Evolutionary conservation across 2,329 filamentous ascomycete species (phyloP).

Genomic region (Knoxdaviesia capensis): DNA sequence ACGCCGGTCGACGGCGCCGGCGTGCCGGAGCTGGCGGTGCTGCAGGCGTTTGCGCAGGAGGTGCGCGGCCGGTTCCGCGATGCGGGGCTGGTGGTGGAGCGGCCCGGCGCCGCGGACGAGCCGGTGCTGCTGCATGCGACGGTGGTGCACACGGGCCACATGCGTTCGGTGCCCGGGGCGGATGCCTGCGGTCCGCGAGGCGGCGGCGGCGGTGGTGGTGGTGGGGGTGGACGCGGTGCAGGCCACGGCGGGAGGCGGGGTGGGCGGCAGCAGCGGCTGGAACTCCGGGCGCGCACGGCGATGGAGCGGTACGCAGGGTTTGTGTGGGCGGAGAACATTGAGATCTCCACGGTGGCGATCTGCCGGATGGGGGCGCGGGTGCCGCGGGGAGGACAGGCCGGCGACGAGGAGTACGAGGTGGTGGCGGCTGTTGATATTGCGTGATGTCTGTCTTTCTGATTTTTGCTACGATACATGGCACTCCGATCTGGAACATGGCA

Average conservation of each 20-base stretch:
- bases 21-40: conserved; percentile 7
- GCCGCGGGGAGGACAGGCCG: conserved; percentile 29
- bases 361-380: conserved; percentile 77
- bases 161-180: conserved; percentile 14
- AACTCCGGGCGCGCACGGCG: conserved; percentile 33
- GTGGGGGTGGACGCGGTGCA: conserved; percentile 5
- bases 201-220: conserved; percentile 10
- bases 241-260: conserved; percentile 8
- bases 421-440: conserved; percentile 22
- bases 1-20: conserved; percentile 32
- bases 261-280: conserved; percentile 18
- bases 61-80: conserved; percentile 33
- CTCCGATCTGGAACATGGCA: no score
- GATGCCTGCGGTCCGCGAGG: no score
- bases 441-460: neutral
- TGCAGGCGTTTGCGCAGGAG: conserved; percentile 36
- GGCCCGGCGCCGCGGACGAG: conserved; percentile 25
- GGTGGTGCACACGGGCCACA: conserved; percentile 69
- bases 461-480: neutral
- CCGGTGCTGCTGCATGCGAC: conserved; percentile 62
- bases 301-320: conserved; percentile 41
- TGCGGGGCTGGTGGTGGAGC: conserved; percentile 32
- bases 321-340: conserved; percentile 49
- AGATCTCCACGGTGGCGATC: conserved; percentile 52
- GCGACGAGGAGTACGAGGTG: conserved; percentile 32